Evolutionary conservation across 805 yeast species (phyloP), one percentile per base, ranked within the genome.

Genomic region (Metschnikowia henanensis): DNA sequence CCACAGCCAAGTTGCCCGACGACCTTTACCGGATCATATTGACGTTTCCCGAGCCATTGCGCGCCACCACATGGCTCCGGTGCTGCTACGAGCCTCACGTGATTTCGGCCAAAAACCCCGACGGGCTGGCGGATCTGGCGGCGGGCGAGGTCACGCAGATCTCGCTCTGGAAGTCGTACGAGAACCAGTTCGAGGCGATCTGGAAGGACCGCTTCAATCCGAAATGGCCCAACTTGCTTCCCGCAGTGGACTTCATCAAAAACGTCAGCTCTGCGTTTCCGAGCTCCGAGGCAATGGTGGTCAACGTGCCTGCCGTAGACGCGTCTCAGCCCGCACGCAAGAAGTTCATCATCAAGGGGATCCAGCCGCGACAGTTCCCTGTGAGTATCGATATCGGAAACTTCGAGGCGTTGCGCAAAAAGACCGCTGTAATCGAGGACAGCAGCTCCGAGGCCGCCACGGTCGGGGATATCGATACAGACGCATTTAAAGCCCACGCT

Each of bases 201-300:
- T 77, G 83, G 55, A 79, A 81, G 53, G 59, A 59, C 30, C 53
- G 60, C 21, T 46, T 46, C 46, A 58, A 56, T 37, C 51, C 60
- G 15, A 61, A 60, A 33, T 64, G 52, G 53, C 58, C 58, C 44
- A 52, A 51, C 40, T 68, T 92, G 38, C 73, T 92, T 25, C 96
- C 97, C 1, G 99, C 99, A 0, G 97, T 94, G 10, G 98, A 94
- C 53, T 94, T 94, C 63, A 94, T 94, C 62, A 89, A 92, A 57
- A 92, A 94, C 59, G 98, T 92, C 17, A 84, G 91, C 26, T 80
- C 81, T 47, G 96, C 96, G 1, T 94, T 94, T 61, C 83, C 86
- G 15, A 79, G 82, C 55, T 89, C 96, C 3, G 84, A 87, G 40
- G 98, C 99, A 0, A 91, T 90, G 92, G 98, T 94, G 13, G 80